Base-by-base conservation (phyloP, 805 yeast species). In the Yamadazyma sp. region DNA sequence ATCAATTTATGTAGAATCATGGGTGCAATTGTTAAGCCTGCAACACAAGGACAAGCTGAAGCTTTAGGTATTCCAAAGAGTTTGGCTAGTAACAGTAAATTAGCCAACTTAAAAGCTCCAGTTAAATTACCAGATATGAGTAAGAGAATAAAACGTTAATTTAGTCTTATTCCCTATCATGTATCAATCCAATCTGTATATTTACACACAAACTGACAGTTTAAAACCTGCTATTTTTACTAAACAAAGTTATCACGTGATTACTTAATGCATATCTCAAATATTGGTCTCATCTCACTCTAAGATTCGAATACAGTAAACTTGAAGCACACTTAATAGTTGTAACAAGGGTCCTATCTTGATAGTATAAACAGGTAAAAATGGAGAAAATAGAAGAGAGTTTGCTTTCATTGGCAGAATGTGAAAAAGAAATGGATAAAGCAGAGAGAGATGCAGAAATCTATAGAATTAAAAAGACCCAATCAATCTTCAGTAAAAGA, bases 61-160 rank as follows among this genome's bases (percentile, higher is more conserved):
- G 82, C 82, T 3, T 73, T 79, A 45, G 83, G 82, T 20, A 70
- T 83, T 40, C 76, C 83, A 32, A 81, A 75, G 58, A 60, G 72
- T 34, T 65, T 72, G 36, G 80, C 80, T 10, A 57, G 76, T 7
- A 70, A 78, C 24, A 82, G 83, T 61, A 86, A 87, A 60, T 69
- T 91, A 47, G 98, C 97, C 3, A 62, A 76, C 12, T 73, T 93
- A 59, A 80, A 76, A 56, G 95, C 88, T 21, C 98, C 98, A 25
- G 84, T 93, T 64, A 81, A 78, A 55, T 68, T 86, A 33, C 98
- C 98, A 6, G 91, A 84, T 49, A 72, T 85, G 73, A 74, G 80
- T 8, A 78, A 80, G 66, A 72, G 85, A 52, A 79, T 26, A 69
- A 43, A 36, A 27, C 30, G 36, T 14, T 27, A 27, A 22, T n/a